These are phyloP conservation scores for Talaromyces sp. DNA, from an alignment of 2,329 filamentous ascomycete genomes.

Conservation along the genomic window DNA sequence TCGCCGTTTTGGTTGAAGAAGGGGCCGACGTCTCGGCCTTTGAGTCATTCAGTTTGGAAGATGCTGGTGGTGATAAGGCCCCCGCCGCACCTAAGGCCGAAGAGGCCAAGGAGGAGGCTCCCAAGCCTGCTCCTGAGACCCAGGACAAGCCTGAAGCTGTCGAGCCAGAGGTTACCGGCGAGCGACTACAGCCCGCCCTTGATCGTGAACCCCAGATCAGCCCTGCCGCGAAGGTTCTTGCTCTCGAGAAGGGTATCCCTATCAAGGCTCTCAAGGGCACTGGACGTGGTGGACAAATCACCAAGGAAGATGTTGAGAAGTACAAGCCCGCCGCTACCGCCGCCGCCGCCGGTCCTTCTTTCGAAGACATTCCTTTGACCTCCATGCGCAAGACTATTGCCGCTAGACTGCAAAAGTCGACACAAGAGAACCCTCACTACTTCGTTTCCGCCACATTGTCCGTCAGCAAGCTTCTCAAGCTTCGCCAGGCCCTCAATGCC, in stretches of 20 bases:
- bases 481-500: slow-evolving; percentile 87
- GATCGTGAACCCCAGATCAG: slow-evolving; percentile 74
- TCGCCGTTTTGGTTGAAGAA: slow-evolving; percentile 91
- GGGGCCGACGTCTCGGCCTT: slow-evolving; percentile 83
- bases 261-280: slow-evolving; percentile 79
- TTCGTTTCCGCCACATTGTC: slow-evolving; percentile 90
- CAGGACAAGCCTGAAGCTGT: slow-evolving; percentile 43
- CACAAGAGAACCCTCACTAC: slow-evolving; percentile 95
- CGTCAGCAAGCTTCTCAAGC: slow-evolving; percentile 92
- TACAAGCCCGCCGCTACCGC: slow-evolving; percentile 56
- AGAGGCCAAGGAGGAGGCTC: slow-evolving; percentile 49
- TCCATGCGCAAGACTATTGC: slow-evolving; percentile 99
- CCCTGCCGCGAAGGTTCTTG: slow-evolving; percentile 73
- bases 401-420: slow-evolving; percentile 80
- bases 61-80: slow-evolving; percentile 80
- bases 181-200: slow-evolving; percentile 76
- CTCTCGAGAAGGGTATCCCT: slow-evolving; percentile 77
- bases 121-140: slow-evolving; percentile 48
- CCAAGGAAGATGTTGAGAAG: slow-evolving; percentile 91
- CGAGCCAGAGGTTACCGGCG: slow-evolving; percentile 70
- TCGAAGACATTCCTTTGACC: slow-evolving; percentile 77
- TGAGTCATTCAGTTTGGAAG: slow-evolving; percentile 79
- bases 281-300: slow-evolving; percentile 81
- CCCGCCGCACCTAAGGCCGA: slow-evolving; percentile 61
- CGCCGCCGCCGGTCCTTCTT: slow-evolving; percentile 60